Evolutionary conservation across 1,284 basidiomycete species (phyloP).

Genomic region (Pseudozyma sp.): DNA sequence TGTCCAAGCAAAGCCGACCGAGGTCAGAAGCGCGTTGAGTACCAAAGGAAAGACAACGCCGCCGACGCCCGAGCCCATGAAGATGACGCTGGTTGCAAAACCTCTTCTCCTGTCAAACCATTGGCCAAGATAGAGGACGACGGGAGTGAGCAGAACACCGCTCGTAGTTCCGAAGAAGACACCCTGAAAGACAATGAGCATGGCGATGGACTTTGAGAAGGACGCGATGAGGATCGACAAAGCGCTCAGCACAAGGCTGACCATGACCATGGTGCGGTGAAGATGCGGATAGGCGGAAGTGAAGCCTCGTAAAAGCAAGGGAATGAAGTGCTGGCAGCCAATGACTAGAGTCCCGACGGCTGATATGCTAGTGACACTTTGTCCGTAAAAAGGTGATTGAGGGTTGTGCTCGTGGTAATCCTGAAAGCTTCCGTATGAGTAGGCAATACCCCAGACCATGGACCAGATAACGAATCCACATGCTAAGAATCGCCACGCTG

Average conservation of each 20-base stretch:
- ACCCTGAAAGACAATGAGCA: constrained; percentile 50
- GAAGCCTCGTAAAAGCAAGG: constrained; percentile 39
- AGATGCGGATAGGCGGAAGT: constrained; percentile 31
- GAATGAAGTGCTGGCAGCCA: constrained; percentile 45
- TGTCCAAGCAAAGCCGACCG: constrained; percentile 53
- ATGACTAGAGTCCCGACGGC: constrained; percentile 54
- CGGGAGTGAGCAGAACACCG: constrained; percentile 44
- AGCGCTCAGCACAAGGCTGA: constrained; percentile 22
- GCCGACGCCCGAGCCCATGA: constrained; percentile 46
- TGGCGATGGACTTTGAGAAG: constrained; percentile 26
- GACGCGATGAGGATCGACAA: constrained; percentile 42
- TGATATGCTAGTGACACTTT: constrained; percentile 37
- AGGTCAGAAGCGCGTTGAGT: constrained; percentile 33
- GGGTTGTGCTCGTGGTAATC: constrained; percentile 57
- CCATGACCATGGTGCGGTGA: constrained; percentile 26
- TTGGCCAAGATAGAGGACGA: constrained; percentile 52
- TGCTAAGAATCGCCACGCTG: constrained; percentile 31
- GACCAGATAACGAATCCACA: constrained; percentile 32
- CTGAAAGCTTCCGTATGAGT: constrained; percentile 61
- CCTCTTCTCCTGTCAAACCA: constrained; percentile 56
- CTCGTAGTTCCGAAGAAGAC: constrained; percentile 40
- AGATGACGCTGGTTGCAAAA: constrained; percentile 49
- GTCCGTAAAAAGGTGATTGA: constrained; percentile 41
- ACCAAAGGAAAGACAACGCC: constrained; percentile 50
- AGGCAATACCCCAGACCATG: constrained; percentile 49